A percentile compares a stretch with the other conserved stretches of the same genome.
These are phyloP conservation scores for Tagetes erecta DNA, from an alignment of 129 eudicot species.

Conservation along the genomic window DNA sequence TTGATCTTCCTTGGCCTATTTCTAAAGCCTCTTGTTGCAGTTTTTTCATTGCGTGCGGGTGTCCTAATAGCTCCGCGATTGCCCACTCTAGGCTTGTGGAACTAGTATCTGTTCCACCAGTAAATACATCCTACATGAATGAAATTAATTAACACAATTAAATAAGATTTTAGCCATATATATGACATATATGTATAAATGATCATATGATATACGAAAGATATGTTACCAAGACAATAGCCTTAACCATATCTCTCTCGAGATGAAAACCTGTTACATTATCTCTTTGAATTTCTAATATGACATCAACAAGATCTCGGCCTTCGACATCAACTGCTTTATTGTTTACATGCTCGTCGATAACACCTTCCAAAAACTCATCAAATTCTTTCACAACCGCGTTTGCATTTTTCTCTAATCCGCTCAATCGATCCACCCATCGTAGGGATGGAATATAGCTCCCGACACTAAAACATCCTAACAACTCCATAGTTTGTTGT, in stretches of 20 bases:
- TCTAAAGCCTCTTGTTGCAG: not conserved
- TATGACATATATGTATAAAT: not conserved
- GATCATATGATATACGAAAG: not conserved
- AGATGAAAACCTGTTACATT: not conserved
- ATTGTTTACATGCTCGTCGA: not conserved
- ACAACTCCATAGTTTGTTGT: not conserved
- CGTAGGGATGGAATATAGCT: constrained; percentile 1
- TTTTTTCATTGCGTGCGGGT: not conserved
- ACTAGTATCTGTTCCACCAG: not conserved
- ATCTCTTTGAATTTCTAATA: constrained; percentile 1
- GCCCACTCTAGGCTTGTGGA: constrained; percentile 9
- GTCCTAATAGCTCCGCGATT: not conserved
- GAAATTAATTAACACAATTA: not conserved
- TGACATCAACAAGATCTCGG: not conserved
- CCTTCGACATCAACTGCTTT: not conserved
- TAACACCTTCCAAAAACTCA: constrained; percentile 11
- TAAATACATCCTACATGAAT: not conserved
- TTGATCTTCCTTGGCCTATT: not conserved
- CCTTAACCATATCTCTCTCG: not conserved
- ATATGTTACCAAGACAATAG: constrained; percentile 8
- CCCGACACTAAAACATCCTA: constrained; percentile 12
- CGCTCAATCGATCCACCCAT: constrained; percentile 8
- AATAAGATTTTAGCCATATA: not conserved
- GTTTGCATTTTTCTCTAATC: not conserved
- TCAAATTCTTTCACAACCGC: constrained; percentile 1